These are phyloP conservation scores for Paramecium octaurelia DNA, from an alignment of 73 alveolate genomes.

Conservation along the genomic window DNA sequence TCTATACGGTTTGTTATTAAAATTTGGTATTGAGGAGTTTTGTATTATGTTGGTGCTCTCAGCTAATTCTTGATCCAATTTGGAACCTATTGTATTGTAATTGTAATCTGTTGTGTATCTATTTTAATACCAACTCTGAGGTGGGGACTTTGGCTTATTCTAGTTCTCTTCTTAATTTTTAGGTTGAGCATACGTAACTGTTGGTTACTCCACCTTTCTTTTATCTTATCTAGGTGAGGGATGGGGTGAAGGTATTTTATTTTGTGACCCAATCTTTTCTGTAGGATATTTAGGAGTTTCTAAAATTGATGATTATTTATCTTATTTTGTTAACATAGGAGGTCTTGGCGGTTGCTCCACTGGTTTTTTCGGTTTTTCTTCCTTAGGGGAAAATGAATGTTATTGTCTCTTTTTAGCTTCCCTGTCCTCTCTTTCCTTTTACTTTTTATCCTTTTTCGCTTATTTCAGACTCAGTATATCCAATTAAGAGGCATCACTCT, in stretches of 20 bases:
- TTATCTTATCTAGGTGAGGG: background rate
- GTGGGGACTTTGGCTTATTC: background rate
- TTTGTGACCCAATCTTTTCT: background rate
- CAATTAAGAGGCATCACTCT: background rate
- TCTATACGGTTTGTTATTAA: background rate
- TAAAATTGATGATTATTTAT: background rate
- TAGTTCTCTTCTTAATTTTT: background rate
- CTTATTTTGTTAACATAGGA: background rate
- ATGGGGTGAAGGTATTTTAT: background rate
- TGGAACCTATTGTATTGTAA: background rate
- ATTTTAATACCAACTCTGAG: background rate
- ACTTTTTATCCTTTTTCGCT: background rate
- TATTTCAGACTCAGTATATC: background rate
- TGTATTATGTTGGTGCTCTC: background rate
- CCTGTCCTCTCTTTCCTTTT: background rate
- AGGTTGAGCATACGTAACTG: background rate
- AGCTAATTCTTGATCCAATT: background rate
- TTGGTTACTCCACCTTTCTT: background rate
- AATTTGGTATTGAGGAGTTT: background rate
- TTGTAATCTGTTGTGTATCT: background rate
- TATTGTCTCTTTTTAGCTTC: background rate
- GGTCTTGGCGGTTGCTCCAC: background rate
- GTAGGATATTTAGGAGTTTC: slow-evolving; percentile 3
- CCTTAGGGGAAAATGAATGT: background rate
- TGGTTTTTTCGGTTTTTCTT: background rate